Percentiles rank a stretch among this genome's conserved stretches.
Conservation (phyloP, 179 eudicot species). For the Heliamphora pulchella region DNA sequence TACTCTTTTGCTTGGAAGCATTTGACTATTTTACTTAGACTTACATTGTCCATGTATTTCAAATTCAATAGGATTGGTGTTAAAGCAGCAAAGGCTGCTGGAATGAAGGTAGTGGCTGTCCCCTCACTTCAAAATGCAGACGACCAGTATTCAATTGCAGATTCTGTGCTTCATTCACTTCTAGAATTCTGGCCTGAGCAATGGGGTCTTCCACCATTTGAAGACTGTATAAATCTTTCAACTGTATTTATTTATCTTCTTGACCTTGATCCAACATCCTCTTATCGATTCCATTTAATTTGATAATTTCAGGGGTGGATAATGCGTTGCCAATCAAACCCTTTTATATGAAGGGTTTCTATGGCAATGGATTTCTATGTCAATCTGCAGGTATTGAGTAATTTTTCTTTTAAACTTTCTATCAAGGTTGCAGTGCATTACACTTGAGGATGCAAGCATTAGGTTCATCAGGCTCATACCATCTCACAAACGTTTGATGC, state of each 20-base stretch:
- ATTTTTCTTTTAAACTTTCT: not conserved
- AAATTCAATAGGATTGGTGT: slow-evolving; percentile 61
- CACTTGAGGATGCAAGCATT: not conserved
- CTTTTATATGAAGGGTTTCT: slow-evolving; percentile 32
- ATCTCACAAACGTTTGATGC: not conserved
- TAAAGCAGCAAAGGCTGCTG: slow-evolving; percentile 78
- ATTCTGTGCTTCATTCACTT: slow-evolving; percentile 65
- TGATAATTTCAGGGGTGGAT: slow-evolving; percentile 43
- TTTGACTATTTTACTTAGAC: not conserved
- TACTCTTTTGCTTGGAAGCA: not conserved
- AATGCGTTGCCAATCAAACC: slow-evolving; percentile 58
- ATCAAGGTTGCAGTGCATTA: not conserved
- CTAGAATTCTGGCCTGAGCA: slow-evolving; percentile 66
- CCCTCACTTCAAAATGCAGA: slow-evolving; percentile 55
- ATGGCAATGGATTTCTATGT: slow-evolving; percentile 34
- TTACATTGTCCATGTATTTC: too few species aligned
- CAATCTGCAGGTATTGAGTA: slow-evolving; percentile 31
- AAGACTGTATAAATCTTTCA: slow-evolving; percentile 46
- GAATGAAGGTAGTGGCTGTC: slow-evolving; percentile 79
- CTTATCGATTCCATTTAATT: slow-evolving; percentile 4
- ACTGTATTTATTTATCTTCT: slow-evolving; percentile 7
- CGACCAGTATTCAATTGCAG: slow-evolving; percentile 53
- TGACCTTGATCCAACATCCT: slow-evolving; percentile 2
- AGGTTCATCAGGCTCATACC: slow-evolving; percentile 19
- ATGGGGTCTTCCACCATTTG: slow-evolving; percentile 86